phyloP scores from a whole-genome alignment of 2,329 filamentous ascomycete genomes.

The Monascus ruber region DNA sequence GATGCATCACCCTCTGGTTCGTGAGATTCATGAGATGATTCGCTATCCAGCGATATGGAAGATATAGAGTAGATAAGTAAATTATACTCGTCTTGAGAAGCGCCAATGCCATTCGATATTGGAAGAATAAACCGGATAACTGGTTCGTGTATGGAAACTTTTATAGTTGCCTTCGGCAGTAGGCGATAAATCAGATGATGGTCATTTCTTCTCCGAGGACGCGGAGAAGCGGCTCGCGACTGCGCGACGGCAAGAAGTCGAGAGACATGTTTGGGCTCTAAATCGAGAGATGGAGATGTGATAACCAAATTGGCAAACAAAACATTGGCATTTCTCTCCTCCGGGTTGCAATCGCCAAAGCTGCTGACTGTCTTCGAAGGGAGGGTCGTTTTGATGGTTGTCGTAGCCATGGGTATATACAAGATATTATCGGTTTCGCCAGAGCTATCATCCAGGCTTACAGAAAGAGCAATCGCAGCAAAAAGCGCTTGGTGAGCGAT shows the following conservation, averaged over 20 bases:
- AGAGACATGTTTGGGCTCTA: slow-evolving; percentile 84
- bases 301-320: slow-evolving; percentile 92
- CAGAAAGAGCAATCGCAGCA: slow-evolving; percentile 81
- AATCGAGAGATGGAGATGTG: slow-evolving; percentile 86
- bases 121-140: slow-evolving; percentile 83
- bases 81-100: slow-evolving; percentile 72
- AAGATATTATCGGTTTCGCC: slow-evolving; percentile 75
- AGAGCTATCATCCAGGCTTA: slow-evolving; percentile 83
- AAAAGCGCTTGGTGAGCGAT: slow-evolving; percentile 89
- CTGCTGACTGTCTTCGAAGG: slow-evolving; percentile 88
- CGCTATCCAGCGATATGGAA: slow-evolving; percentile 81
- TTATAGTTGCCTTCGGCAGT: slow-evolving; percentile 85
- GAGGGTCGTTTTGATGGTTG: slow-evolving; percentile 83
- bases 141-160: slow-evolving; percentile 92
- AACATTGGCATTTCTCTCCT: slow-evolving; percentile 89
- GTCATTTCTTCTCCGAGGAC: slow-evolving; percentile 33
- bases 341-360: slow-evolving; percentile 55
- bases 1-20: slow-evolving; percentile 71
- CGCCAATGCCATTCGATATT: slow-evolving; percentile 49
- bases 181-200: slow-evolving; percentile 75
- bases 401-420: slow-evolving; percentile 96
- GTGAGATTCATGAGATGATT: slow-evolving; percentile 97
- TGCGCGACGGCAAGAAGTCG: slow-evolving; percentile 68
- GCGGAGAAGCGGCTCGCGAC: slow-evolving; percentile 36
- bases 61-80: slow-evolving; percentile 92